Evolutionary conservation across 2,329 filamentous ascomycete species (phyloP).

Genomic region (Xylogone sp.): DNA sequence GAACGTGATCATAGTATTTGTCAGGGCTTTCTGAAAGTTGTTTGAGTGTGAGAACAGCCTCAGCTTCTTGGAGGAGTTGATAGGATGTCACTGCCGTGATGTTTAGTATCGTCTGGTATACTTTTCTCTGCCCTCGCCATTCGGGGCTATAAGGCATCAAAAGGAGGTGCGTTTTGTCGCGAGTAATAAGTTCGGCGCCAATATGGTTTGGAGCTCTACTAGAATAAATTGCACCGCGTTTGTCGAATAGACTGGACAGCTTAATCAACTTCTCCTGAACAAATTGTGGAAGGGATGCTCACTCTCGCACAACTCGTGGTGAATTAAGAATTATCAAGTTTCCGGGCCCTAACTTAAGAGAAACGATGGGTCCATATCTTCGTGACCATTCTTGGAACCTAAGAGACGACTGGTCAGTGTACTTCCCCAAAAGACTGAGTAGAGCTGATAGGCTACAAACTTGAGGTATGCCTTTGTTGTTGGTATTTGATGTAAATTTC

Average conservation of each 20-base stretch:
- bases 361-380: conserved; percentile 5
- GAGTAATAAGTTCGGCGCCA: not conserved
- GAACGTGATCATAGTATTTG: conserved; percentile 31
- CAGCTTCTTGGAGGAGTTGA: conserved; percentile 22
- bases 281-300: not conserved
- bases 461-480: not conserved
- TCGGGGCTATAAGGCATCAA: conserved; percentile 15
- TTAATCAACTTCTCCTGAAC: not conserved
- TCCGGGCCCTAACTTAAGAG: conserved; percentile 3
- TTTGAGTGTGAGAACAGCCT: conserved; percentile 25
- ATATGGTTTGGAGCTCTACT: conserved; percentile 3
- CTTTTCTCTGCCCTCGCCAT: conserved; percentile 36
- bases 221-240: conserved; percentile 6
- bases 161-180: not conserved
- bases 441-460: not conserved
- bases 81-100: conserved; percentile 29
- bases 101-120: conserved; percentile 37
- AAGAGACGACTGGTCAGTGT: not conserved
- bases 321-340: conserved; percentile 5
- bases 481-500: not conserved
- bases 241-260: conserved; percentile 2
- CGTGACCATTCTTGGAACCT: not conserved
- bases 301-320: not conserved
- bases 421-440: not conserved
- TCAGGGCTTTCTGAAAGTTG: conserved; percentile 27